Conservation (phyloP, 495 filamentous ascomycete genomes). For the Collariella sp. region DNA sequence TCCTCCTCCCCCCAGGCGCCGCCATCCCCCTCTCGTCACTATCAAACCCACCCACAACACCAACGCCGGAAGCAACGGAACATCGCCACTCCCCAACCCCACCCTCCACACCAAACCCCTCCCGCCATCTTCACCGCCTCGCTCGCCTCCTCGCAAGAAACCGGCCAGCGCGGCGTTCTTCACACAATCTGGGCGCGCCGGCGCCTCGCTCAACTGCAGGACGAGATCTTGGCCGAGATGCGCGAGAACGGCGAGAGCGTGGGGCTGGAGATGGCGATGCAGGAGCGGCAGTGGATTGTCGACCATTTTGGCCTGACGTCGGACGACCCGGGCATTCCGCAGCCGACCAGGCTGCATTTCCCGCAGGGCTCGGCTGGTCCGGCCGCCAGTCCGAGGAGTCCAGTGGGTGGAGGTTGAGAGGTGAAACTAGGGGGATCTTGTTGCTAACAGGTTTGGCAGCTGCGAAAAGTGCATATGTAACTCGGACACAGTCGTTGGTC, state of each 20-base stretch:
- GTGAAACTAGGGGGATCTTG: constrained; percentile 57
- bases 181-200: constrained; percentile 80
- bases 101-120: constrained; percentile 56
- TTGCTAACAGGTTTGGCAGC: constrained; percentile 10
- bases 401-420: constrained; percentile 58
- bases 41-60: constrained; percentile 41
- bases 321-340: constrained; percentile 19
- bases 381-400: constrained; percentile 51
- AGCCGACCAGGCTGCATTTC: constrained; percentile 23
- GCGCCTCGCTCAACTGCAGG: constrained; percentile 59
- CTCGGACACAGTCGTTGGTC: constrained; percentile 5
- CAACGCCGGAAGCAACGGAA: neutral
- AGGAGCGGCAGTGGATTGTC: constrained; percentile 76
- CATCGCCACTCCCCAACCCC: too few species aligned
- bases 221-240: constrained; percentile 58
- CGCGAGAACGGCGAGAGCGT: constrained; percentile 64
- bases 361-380: constrained; percentile 24
- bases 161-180: constrained; percentile 68
- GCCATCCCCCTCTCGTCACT: constrained; percentile 61
- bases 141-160: constrained; percentile 52
- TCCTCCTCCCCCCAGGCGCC: constrained; percentile 58
- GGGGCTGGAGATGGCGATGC: constrained; percentile 67
- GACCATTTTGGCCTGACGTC: constrained; percentile 59
- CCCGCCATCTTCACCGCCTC: constrained; percentile 74
- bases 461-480: constrained; percentile 12